Evolutionary conservation across 148 eudicot species (phyloP).

Genomic region (Arctostaphylos glauca): DNA sequence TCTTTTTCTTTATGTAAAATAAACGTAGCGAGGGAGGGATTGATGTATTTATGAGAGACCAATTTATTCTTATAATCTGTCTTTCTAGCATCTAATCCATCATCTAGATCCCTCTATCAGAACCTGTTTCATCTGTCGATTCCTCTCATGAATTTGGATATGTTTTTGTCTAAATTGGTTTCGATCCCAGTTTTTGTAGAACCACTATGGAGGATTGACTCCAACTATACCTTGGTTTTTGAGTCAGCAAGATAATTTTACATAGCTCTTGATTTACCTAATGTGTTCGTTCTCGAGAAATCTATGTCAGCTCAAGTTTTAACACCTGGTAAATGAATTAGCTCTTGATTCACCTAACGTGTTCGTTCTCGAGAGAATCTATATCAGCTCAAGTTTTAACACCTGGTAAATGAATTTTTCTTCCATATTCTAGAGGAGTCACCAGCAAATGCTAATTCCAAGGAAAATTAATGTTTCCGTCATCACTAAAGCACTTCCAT

Average conservation of each 20-base stretch:
- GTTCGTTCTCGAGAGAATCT: background rate
- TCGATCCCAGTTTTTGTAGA: background rate
- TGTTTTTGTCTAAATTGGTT: background rate
- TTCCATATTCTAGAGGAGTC: background rate
- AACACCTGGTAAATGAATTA: background rate
- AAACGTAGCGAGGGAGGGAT: background rate
- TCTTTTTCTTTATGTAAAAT: background rate
- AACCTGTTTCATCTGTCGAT: background rate
- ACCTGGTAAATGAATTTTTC: background rate
- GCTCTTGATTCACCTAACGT: background rate
- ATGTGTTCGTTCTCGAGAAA: background rate
- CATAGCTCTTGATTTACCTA: background rate
- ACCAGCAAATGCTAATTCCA: background rate
- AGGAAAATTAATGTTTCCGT: background rate
- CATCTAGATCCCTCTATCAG: background rate
- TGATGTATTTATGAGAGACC: background rate
- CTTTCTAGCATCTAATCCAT: background rate
- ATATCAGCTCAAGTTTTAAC: background rate
- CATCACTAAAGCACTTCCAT: background rate
- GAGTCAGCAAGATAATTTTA: background rate
- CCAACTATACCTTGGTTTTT: background rate
- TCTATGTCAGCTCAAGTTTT: background rate
- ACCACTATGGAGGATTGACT: background rate
- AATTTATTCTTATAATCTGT: background rate
- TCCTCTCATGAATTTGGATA: background rate